These are phyloP conservation scores for Trichoderma sp. DNA, from an alignment of 2,329 filamentous ascomycete species.

Conservation along the genomic window DNA sequence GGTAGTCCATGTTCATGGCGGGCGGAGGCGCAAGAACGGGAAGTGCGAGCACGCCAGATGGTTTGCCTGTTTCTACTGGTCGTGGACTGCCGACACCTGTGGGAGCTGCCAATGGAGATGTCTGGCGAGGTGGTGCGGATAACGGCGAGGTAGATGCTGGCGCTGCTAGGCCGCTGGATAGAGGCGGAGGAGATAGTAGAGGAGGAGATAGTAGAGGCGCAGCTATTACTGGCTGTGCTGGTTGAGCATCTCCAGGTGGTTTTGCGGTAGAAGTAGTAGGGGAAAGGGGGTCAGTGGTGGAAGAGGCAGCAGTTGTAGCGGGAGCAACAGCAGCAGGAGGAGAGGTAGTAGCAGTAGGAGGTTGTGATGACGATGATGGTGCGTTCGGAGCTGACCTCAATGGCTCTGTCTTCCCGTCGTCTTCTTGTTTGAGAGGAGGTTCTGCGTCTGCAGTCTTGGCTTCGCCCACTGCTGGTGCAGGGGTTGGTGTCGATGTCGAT, in stretches of 20 bases:
- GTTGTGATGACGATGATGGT: not conserved
- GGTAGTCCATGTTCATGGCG: slow-evolving; percentile 36
- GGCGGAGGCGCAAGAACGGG: slow-evolving; percentile 46
- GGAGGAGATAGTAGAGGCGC: slow-evolving; percentile 33
- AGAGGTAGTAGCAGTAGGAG: not conserved
- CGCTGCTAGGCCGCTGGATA: slow-evolving; percentile 31
- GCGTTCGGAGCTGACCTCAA: not conserved
- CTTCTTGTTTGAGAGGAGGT: slow-evolving; percentile 18
- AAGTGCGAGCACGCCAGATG: slow-evolving; percentile 44
- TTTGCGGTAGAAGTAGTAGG: not conserved
- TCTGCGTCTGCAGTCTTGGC: slow-evolving; percentile 30
- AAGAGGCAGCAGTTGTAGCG: not conserved
- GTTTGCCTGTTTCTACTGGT: slow-evolving; percentile 35
- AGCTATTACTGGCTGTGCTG: slow-evolving; percentile 26
- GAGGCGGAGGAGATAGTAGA: slow-evolving; percentile 29
- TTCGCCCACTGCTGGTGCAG: slow-evolving; percentile 19
- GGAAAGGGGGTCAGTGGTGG: not conserved
- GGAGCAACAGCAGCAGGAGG: not conserved
- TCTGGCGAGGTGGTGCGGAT: slow-evolving; percentile 18
- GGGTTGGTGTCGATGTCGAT: not conserved
- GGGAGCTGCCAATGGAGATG: slow-evolving; percentile 32
- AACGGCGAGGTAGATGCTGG: slow-evolving; percentile 31
- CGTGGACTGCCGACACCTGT: slow-evolving; percentile 32
- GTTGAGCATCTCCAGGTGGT: slow-evolving; percentile 2
- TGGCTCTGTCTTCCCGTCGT: not conserved